Percentiles rank a stretch among this genome's conserved stretches.
These are phyloP conservation scores for Actinomortierella ambigua DNA, from an alignment of 371 early-diverging fungal genomes.

Conservation along the genomic window DNA sequence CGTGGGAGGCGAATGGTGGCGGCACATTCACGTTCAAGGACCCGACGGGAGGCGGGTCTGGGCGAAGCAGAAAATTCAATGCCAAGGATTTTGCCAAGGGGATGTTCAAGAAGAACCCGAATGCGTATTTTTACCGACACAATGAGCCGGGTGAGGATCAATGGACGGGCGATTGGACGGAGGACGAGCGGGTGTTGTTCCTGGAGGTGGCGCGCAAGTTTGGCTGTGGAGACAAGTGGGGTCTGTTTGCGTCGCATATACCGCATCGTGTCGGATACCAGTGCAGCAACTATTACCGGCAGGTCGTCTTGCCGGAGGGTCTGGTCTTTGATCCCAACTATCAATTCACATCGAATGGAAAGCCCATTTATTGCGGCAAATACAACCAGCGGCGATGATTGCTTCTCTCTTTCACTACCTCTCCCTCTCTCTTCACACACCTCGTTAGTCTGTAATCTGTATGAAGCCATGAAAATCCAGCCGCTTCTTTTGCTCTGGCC, in stretches of 20 bases:
- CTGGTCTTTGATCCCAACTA: slow-evolving; percentile 74
- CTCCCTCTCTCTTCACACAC: no score
- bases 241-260: slow-evolving; percentile 73
- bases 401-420: no score
- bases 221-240: slow-evolving; percentile 77
- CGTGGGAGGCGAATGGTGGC: slow-evolving; percentile 79
- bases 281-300: slow-evolving; percentile 78
- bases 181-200: slow-evolving; percentile 63
- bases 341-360: slow-evolving; percentile 38
- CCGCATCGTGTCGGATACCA: slow-evolving; percentile 79
- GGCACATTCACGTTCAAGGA: slow-evolving; percentile 72
- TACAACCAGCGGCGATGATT: slow-evolving; percentile 31
- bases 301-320: slow-evolving; percentile 66
- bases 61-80: slow-evolving; percentile 21
- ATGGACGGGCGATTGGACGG: slow-evolving; percentile 77
- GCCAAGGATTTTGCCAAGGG: slow-evolving; percentile 58
- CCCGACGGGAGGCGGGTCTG: slow-evolving; percentile 50
- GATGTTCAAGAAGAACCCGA: slow-evolving; percentile 76
- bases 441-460: no score
- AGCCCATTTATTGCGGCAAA: slow-evolving; percentile 39
- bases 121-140: slow-evolving; percentile 76
- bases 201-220: slow-evolving; percentile 55
- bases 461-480: no score
- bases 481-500: no score
- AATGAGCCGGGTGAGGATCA: slow-evolving; percentile 77